Evolutionary conservation across 148 eudicot species (phyloP).

Genomic region (Persicaria maculosa): DNA sequence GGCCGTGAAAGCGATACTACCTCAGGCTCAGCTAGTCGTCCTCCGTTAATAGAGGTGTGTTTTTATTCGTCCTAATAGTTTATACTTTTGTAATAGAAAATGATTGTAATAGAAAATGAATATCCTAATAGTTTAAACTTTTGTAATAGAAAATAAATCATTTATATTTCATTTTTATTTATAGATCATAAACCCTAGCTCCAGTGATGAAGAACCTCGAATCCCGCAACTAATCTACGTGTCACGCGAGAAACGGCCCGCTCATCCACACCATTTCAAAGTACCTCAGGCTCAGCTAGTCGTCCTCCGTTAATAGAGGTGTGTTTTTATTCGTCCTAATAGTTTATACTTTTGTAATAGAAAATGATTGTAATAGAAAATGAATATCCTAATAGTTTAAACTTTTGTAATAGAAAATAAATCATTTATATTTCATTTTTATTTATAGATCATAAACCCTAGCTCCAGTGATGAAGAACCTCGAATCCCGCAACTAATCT

Average conservation of each 20-base stretch:
- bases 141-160: too few species aligned
- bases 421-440: not conserved
- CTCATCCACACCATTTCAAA: conserved; percentile 33
- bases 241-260: conserved; percentile 36
- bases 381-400: not conserved
- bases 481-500: conserved; percentile 32
- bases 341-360: too few species aligned
- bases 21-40: conserved; percentile 24
- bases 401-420: too few species aligned
- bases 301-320: too few species aligned
- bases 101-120: too few species aligned
- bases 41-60: conserved; percentile 27
- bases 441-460: conserved; percentile 36
- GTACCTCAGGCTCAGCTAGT: too few species aligned
- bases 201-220: conserved; percentile 8
- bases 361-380: too few species aligned
- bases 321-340: too few species aligned
- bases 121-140: not conserved
- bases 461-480: conserved; percentile 11
- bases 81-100: too few species aligned
- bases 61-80: not conserved
- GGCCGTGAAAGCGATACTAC: conserved; percentile 13
- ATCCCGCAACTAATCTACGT: conserved; percentile 38
- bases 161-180: not conserved
- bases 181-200: conserved; percentile 34